These are phyloP conservation scores for Calonectria pteridis DNA, from an alignment of 2,329 filamentous ascomycete species.

Conservation along the genomic window DNA sequence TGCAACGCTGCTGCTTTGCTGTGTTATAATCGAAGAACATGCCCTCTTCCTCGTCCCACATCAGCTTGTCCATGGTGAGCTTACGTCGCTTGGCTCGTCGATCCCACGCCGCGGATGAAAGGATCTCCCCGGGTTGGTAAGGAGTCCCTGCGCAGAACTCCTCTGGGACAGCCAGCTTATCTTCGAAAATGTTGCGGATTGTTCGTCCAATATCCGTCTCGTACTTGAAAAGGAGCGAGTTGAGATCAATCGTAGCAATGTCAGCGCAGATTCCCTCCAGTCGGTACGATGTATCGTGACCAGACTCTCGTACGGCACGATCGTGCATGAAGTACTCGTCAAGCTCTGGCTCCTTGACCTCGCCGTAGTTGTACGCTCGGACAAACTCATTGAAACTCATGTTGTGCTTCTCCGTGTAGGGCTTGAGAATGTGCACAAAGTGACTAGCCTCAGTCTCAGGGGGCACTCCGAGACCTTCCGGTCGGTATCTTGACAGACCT, in stretches of 20 bases:
- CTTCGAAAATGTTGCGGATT: constrained; percentile 86
- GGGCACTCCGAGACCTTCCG: constrained; percentile 86
- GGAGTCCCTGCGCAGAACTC: constrained; percentile 81
- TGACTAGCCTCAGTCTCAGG: constrained; percentile 92
- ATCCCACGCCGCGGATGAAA: constrained; percentile 91
- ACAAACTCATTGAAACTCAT: constrained; percentile 90
- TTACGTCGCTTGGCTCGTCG: constrained; percentile 88
- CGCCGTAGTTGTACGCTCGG: constrained; percentile 83
- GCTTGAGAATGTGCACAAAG: constrained; percentile 85
- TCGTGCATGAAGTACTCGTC: constrained; percentile 98
- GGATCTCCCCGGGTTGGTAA: constrained; percentile 75
- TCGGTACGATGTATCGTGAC: constrained; percentile 96
- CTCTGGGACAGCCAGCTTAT: constrained; percentile 82
- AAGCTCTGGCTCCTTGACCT: constrained; percentile 85
- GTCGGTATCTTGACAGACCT: constrained; percentile 86
- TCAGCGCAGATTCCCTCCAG: constrained; percentile 90
- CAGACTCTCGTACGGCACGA: constrained; percentile 93
- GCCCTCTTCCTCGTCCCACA: constrained; percentile 91
- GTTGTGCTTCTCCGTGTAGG: constrained; percentile 85
- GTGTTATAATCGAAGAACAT: constrained; percentile 99
- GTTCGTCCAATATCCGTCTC: constrained; percentile 91
- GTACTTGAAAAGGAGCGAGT: constrained; percentile 96
- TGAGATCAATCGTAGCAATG: constrained; percentile 93
- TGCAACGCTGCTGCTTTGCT: constrained; percentile 80
- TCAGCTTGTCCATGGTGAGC: constrained; percentile 88